Base-by-base conservation (phyloP, 495 filamentous ascomycete genomes). In the Aspergillus avenaceus region DNA sequence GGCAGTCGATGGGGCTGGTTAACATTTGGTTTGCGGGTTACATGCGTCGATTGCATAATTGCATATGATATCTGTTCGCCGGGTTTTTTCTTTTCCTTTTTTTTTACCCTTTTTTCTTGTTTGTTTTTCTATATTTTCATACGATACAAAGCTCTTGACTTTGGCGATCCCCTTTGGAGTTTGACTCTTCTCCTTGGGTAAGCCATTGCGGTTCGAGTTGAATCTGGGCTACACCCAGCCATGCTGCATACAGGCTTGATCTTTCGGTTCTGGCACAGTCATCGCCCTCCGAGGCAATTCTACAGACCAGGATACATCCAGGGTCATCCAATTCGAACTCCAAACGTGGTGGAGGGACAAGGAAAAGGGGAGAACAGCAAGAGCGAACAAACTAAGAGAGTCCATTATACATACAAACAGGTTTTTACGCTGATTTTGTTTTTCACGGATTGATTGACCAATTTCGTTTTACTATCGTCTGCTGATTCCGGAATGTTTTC, bases 31-130 rank as follows among this genome's bases (percentile, higher is more conserved):
- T 56, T 50, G 45, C 52, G 52, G 60, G 57, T 58, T 56, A 52
- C 43, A 57, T 55, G 54, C 43, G 51, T 62, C 52, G 64, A 56
- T 61, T 54, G 57, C 53, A 61, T 61, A 44, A 50, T 52, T 50
- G 50, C 54, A 55, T 60, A 48, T 49, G 52, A 41, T 32, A 47
- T 47, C 23, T 46, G 41, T 36, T 28, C 45, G 25, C 34, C 24
- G 41, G 11, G n/a, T n/a, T n/a, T n/a, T n/a, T n/a, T n/a, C n/a
- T n/a, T n/a, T n/a, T n/a, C n/a, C n/a, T n/a, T n/a, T n/a, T n/a
- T n/a, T n/a, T n/a, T n/a, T n/a, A n/a, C n/a, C n/a, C n/a, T n/a
- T n/a, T n/a, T n/a, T n/a, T n/a, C n/a, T n/a, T n/a, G n/a, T n/a
- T n/a, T n/a, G n/a, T n/a, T n/a, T n/a, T 54, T 48, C 25, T 42